Conservation (phyloP, 148 eudicot genomes). For the Agrostemma githago region DNA sequence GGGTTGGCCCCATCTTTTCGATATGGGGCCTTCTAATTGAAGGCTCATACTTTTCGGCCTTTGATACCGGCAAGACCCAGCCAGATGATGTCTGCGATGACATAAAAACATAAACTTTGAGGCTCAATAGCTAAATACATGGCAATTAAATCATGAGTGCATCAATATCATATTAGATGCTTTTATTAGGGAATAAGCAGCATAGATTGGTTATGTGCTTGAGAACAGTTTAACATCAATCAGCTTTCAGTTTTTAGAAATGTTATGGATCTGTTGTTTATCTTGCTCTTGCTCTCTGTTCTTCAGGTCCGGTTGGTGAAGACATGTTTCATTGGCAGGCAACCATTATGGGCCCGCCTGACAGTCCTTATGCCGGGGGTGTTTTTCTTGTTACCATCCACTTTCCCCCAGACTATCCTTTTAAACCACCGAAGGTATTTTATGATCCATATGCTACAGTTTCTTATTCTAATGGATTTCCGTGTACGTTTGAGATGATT, state of each 20-base stretch:
- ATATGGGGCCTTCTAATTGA: too few relatives aligned
- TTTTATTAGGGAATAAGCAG: too few relatives aligned
- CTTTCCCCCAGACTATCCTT: constrained; percentile 41
- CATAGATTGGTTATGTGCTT: background rate
- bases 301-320: constrained; percentile 37
- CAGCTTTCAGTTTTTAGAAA: background rate
- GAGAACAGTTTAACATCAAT: background rate
- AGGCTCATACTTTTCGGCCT: too few relatives aligned
- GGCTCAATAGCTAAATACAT: too few relatives aligned
- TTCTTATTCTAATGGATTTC: background rate
- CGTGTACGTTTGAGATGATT: background rate
- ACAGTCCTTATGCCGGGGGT: constrained; percentile 37
- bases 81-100: too few relatives aligned
- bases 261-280: background rate
- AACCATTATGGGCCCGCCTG: constrained; percentile 38
- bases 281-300: background rate
- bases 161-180: too few relatives aligned
- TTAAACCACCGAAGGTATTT: constrained; percentile 39
- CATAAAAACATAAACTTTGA: too few relatives aligned
- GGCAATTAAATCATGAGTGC: too few relatives aligned
- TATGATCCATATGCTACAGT: background rate
- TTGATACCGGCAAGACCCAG: too few relatives aligned
- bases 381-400: constrained; percentile 39
- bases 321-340: constrained; percentile 45
- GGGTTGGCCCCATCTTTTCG: too few relatives aligned